Evolutionary conservation across 1,284 basidiomycete species (phyloP), one percentile per base, ranked within the genome.

Genomic region (Cutaneotrichosporon dermatis): DNA sequence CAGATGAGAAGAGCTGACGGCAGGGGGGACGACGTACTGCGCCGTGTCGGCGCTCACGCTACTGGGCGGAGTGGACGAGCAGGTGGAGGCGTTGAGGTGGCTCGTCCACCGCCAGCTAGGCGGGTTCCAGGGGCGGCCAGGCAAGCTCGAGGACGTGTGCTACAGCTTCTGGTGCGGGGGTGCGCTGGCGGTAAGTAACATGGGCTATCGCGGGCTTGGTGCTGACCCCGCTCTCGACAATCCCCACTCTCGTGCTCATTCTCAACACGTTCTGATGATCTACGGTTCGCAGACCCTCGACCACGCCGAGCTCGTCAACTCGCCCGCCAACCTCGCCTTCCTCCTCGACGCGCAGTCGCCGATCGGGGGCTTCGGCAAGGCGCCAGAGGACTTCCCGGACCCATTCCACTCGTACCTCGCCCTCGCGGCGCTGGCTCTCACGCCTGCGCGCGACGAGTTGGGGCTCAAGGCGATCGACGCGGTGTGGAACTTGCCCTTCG

Each of bases 81-180:
- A 33, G 33, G 6, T 34, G 54, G 49, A 51, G 9, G 55, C 82
- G 79, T 77, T 88, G n/a, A 81, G 86, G 15, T 96, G 92, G 91
- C 80, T 93, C 1, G 69, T 85, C 10, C 84, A 86, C 54, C 86
- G 88, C 52, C 89, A 92, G 70, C 80, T 83, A 43, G 89, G 90
- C 1, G 92, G 92, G 1, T 94, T 93, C 71, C 82, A 87, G 67
- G 92, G 92, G 1, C 83, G 92, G 11, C 91, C 90, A 2, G 87
- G 86, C 60, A 97, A 97, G 76, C 80, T 83, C 4, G 84, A 88
- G 8, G 92, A 96, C 69, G 89, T 91, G 1, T 97, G 92, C 75
- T 97, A 97, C 76, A 90, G 89, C 66, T 96, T 95, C 75, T 97
- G 92, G 93, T 90, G 89, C 66, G 88, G 89, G 2, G 92, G 86